Evolutionary conservation across 768 basidiomycete species (phyloP), one percentile per base, ranked within the genome.

Genomic region (Boletus speciosus): DNA sequence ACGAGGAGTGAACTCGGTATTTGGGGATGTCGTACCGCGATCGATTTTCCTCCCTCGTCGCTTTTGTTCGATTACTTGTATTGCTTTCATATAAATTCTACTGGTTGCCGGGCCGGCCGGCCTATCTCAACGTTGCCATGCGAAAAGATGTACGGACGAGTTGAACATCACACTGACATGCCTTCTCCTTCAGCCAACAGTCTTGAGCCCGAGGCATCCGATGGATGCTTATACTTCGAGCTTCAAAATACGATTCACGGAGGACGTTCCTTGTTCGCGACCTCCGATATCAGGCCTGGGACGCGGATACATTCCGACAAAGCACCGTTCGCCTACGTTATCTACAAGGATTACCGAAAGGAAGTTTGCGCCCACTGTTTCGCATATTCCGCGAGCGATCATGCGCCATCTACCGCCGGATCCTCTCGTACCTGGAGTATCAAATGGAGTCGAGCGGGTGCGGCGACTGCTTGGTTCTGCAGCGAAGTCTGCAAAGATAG

Each of bases 311-410:
- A 79, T 49, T 67, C 68, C 23, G 77, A 78, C 52, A 55, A 72
- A 45, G 67, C 68, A 6, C 85, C 86, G 1, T 85, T 82, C 61
- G 75, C 79, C 1, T 76, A 75, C 47, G 82, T 83, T 34, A 73
- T 88, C 47, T 80, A 80, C 66, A 81, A 78, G 61, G 78, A 79
- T 56, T 87, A 85, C 58, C 76, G 83, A 38, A 83, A 81, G 64
- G 85, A 86, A 64, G 83, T 85, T 44, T 88, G 85, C 59, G 80
- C 77, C 10, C 71, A 79, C 62, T 88, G 86, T 67, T 86, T 84
- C 63, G 75, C 77, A 37, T 86, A 86, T 62, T 75, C 81, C 25
- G 68, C 64, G 23, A 62, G 71, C 52, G 69, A 70, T 47, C 46
- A 65, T 16, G 56, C 52, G 1, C 56, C 55, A 12, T 52, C 36